A percentile compares a stretch with the other conserved stretches of the same genome.
Conservation (phyloP, 1,284 basidiomycete genomes). For the Microbotryomycetes sp. region DNA sequence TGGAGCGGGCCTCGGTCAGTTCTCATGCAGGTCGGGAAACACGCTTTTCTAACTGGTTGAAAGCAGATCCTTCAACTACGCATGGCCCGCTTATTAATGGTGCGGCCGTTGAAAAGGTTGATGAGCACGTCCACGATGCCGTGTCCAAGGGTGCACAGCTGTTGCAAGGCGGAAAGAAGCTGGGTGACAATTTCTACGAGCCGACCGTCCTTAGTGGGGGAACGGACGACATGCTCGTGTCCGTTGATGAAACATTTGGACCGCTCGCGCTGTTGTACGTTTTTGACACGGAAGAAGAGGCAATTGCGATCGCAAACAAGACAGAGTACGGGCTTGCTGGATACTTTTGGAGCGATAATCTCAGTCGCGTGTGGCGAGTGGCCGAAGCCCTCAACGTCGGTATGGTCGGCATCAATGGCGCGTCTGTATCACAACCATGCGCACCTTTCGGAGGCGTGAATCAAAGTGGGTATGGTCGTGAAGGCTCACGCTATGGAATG, state of each 20-base stretch:
- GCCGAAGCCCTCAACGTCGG: conserved; percentile 90
- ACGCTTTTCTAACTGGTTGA: too few species aligned
- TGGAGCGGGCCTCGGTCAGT: conserved; percentile 75
- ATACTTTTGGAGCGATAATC: conserved; percentile 83
- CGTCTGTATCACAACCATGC: conserved; percentile 65
- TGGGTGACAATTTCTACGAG: conserved; percentile 1
- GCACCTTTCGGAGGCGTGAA: conserved; percentile 91
- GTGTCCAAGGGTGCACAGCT: conserved; percentile 73
- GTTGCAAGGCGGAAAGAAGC: conserved; percentile 68
- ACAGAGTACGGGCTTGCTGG: conserved; percentile 79
- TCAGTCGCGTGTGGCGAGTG: conserved; percentile 86
- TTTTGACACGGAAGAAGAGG: conserved; percentile 88
- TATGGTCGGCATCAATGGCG: conserved; percentile 76
- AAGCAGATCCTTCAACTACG: conserved; percentile 46
- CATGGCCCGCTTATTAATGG: conserved; percentile 89
- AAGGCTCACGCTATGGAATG: conserved; percentile 62
- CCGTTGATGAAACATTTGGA: conserved; percentile 26
- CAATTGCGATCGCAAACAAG: conserved; percentile 74
- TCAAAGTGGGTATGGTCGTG: conserved; percentile 61
- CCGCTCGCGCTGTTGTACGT: conserved; percentile 25
- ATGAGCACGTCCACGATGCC: conserved; percentile 76
- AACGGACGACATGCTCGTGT: not conserved
- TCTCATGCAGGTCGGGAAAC: too few species aligned
- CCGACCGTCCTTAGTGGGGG: conserved; percentile 14
- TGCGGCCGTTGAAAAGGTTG: conserved; percentile 76